Conservation (phyloP, 306 rosid species). For the Gillenia trifoliata region DNA sequence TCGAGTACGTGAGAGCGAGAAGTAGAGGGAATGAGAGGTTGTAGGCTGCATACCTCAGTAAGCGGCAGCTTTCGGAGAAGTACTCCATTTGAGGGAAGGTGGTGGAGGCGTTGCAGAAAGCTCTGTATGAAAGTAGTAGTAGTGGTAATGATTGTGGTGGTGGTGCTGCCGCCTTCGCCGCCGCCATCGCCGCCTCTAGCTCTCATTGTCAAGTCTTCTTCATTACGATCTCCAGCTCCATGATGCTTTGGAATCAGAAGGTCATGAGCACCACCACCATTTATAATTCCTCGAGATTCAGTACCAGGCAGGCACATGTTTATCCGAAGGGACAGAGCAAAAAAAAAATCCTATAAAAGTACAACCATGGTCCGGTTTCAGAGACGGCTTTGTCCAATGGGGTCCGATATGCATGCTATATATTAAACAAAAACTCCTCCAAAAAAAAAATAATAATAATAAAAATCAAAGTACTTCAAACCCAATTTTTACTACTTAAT, state of each 20-base stretch:
- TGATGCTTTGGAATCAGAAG: constrained; percentile 32
- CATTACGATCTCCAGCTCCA: constrained; percentile 24
- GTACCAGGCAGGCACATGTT: constrained; percentile 56
- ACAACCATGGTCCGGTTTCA: constrained; percentile 22
- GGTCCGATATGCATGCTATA: background rate
- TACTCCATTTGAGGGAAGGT: constrained; percentile 15
- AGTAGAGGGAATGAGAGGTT: background rate
- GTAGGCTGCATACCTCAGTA: constrained; percentile 47
- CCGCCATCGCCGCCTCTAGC: constrained; percentile 17
- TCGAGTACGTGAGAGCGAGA: background rate
- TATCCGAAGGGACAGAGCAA: constrained; percentile 13
- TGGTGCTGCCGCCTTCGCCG: constrained; percentile 9
- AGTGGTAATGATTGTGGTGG: background rate
- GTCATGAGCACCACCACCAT: constrained; percentile 43
- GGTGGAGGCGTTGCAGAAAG: constrained; percentile 34
- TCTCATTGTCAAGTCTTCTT: constrained; percentile 38
- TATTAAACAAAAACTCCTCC: background rate
- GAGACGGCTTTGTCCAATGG: constrained; percentile 16
- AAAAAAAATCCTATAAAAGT: constrained; percentile 10
- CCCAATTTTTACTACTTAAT: background rate
- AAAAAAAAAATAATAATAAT: background rate
- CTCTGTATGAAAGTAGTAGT: constrained; percentile 17
- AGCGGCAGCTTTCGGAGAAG: constrained; percentile 41
- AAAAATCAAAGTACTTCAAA: background rate
- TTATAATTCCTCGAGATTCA: constrained; percentile 68